phyloP scores from a whole-genome alignment of 495 filamentous ascomycete species.

The Thermothielavioides terrestris region DNA sequence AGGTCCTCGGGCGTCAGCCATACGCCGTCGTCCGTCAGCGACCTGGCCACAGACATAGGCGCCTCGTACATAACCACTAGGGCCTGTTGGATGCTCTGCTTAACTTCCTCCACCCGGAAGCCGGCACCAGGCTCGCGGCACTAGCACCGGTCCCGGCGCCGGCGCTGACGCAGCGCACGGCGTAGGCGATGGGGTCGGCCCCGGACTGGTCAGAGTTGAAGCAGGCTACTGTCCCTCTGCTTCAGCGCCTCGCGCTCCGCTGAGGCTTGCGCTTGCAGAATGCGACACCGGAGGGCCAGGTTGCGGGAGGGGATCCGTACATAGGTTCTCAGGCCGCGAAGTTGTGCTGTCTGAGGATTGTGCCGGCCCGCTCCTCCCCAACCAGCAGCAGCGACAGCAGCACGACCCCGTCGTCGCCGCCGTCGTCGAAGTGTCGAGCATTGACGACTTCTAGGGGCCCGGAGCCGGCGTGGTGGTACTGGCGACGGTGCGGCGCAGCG shows the following conservation, averaged over 20 bases:
- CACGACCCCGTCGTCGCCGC: too few species aligned
- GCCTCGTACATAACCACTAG: conserved; percentile 41
- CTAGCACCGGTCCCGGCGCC: too few species aligned
- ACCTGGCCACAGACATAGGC: conserved; percentile 17
- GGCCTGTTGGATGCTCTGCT: conserved; percentile 28
- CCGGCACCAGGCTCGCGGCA: conserved; percentile 19
- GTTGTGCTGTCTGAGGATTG: conserved; percentile 29
- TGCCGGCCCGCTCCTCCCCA: too few species aligned
- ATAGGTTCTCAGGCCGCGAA: conserved; percentile 35
- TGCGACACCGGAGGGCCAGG: conserved; percentile 35
- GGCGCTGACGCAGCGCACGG: conserved; percentile 29
- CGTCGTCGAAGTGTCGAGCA: too few species aligned
- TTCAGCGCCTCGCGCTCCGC: conserved; percentile 25
- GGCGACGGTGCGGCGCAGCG: too few species aligned
- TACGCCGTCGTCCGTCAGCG: conserved; percentile 43
- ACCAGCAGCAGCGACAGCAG: too few species aligned
- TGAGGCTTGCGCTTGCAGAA: conserved; percentile 36
- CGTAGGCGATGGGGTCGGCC: conserved; percentile 42
- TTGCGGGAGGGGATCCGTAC: conserved; percentile 26
- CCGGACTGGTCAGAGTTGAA: conserved; percentile 46
- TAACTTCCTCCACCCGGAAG: conserved; percentile 29
- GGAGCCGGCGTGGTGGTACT: too few species aligned
- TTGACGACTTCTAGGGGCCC: too few species aligned
- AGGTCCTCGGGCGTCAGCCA: conserved; percentile 39
- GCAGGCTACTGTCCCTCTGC: conserved; percentile 19